phyloP scores from a whole-genome alignment of 179 eudicot genomes.

The Gypsophila paniculata region DNA sequence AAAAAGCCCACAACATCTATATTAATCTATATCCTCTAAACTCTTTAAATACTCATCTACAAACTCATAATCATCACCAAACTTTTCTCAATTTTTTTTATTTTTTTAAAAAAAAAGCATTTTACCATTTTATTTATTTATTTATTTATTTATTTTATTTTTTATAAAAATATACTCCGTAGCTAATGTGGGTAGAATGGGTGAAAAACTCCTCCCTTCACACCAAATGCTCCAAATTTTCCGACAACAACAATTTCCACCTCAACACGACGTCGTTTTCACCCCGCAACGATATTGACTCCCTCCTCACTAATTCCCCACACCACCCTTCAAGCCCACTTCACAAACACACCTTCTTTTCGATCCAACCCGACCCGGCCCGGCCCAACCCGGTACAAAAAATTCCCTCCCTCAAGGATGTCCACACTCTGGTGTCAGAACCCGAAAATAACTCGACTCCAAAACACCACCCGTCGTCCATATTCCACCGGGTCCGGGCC shows the following conservation, averaged over 20 bases:
- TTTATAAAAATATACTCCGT: too few species aligned
- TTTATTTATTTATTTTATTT: too few species aligned
- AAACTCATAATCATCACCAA: background rate
- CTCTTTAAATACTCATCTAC: too few species aligned
- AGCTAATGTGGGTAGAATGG: constrained; percentile 30
- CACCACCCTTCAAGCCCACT: constrained; percentile 17
- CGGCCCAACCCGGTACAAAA: background rate
- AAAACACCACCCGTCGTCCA: constrained; percentile 17
- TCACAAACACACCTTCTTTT: constrained; percentile 18
- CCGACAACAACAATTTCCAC: constrained; percentile 2
- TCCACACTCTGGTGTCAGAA: constrained; percentile 16
- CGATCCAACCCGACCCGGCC: constrained; percentile 9
- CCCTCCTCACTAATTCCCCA: constrained; percentile 23
- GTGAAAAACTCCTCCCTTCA: constrained; percentile 24
- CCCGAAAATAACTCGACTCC: constrained; percentile 11
- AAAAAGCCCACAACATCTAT: too few species aligned
- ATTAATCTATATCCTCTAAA: too few species aligned
- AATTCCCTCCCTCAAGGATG: constrained; percentile 23
- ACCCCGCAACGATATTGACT: constrained; percentile 45
- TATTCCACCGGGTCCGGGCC: constrained; percentile 53
- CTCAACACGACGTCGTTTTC: background rate
- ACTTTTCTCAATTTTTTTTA: background rate
- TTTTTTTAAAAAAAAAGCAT: too few species aligned
- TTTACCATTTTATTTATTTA: too few species aligned
- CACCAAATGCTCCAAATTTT: constrained; percentile 14